A percentile compares a stretch with the other conserved stretches of the same genome.
Conservation (phyloP, 108 stramenopile genomes). For the Cyclotella choctawhatcheeana region DNA sequence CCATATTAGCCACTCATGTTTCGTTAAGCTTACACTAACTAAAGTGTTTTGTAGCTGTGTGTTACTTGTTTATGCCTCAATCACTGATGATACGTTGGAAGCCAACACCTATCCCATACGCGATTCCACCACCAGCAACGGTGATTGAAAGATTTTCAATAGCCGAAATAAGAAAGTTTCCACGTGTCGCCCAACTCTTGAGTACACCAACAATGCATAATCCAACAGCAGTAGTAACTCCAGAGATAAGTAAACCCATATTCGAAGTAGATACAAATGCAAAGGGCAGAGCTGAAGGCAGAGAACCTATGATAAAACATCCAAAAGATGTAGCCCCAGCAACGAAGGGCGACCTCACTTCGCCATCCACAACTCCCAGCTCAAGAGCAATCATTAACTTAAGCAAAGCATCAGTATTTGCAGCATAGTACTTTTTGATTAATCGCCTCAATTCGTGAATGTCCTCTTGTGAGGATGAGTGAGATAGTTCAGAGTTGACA, state of each 20-base stretch:
- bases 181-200: slow-evolving; percentile 79
- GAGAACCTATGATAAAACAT: slow-evolving; percentile 63
- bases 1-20: too few relatives aligned
- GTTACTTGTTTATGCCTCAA: neutral
- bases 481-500: neutral
- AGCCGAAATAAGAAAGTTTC: slow-evolving; percentile 58
- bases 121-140: slow-evolving; percentile 67
- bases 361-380: slow-evolving; percentile 79
- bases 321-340: slow-evolving; percentile 60
- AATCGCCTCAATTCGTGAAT: slow-evolving; percentile 41
- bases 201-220: slow-evolving; percentile 69
- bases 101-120: slow-evolving; percentile 65
- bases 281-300: slow-evolving; percentile 77
- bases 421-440: slow-evolving; percentile 53
- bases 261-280: slow-evolving; percentile 43
- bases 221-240: slow-evolving; percentile 42
- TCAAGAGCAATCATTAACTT: slow-evolving; percentile 81
- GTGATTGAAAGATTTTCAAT: slow-evolving; percentile 79
- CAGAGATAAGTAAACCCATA: slow-evolving; percentile 55
- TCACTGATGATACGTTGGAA: slow-evolving; percentile 54
- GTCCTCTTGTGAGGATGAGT: slow-evolving; percentile 25
- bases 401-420: slow-evolving; percentile 67
- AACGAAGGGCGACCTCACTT: slow-evolving; percentile 60
- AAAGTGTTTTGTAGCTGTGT: too few relatives aligned
- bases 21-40: too few relatives aligned